These are phyloP conservation scores for Aspergillus tubingensis DNA, from an alignment of 2,329 filamentous ascomycete genomes.

Conservation along the genomic window DNA sequence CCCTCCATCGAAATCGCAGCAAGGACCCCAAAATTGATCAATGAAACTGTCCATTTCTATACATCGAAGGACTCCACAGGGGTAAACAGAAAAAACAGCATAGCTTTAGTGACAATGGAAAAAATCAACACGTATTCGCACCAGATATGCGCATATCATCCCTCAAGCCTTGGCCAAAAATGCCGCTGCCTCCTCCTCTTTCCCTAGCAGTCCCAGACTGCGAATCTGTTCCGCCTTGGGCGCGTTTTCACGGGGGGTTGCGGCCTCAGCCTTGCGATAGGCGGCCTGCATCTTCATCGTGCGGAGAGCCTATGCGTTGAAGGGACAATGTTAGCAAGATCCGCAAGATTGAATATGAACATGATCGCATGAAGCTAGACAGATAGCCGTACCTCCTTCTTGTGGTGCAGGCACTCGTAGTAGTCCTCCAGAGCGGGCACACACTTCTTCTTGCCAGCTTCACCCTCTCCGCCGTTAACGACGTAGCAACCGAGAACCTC, in stretches of 20 bases:
- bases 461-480: constrained; percentile 80
- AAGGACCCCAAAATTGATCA: background rate
- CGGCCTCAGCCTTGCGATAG: constrained; percentile 76
- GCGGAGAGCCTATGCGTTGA: constrained; percentile 67
- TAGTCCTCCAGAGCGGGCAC: constrained; percentile 86
- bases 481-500: constrained; percentile 98
- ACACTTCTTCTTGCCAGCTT: constrained; percentile 86
- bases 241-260: constrained; percentile 74
- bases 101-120: constrained; percentile 25
- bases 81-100: constrained; percentile 27
- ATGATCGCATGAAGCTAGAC: background rate
- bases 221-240: constrained; percentile 85
- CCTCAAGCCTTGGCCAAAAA: constrained; percentile 41
- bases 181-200: constrained; percentile 75
- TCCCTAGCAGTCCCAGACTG: constrained; percentile 78
- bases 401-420: constrained; percentile 98
- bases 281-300: constrained; percentile 77
- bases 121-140: constrained; percentile 25
- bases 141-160: constrained; percentile 20
- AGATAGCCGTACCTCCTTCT: constrained; percentile 78
- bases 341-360: background rate
- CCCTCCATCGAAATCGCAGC: background rate
- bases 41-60: constrained; percentile 35
- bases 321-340: background rate
- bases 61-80: constrained; percentile 32